phyloP scores from a whole-genome alignment of 805 yeast genomes.

The Metschnikowia koreensis region DNA sequence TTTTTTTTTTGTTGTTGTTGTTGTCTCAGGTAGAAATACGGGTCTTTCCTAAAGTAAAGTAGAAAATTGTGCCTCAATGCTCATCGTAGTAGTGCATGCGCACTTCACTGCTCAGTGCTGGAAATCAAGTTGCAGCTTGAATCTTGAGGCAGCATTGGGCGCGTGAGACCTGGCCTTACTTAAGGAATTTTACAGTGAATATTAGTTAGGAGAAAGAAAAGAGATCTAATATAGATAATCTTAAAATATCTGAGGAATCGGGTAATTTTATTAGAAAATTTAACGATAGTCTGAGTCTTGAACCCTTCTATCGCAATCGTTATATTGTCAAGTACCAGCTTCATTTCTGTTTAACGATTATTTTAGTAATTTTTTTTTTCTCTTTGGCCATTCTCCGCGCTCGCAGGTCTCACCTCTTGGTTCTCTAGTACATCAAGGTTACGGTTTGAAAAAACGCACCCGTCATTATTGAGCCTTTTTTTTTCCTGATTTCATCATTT shows the following conservation, averaged over 20 bases:
- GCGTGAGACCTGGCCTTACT: neutral
- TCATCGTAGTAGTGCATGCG: slow-evolving; percentile 16
- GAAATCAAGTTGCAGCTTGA: too few species aligned
- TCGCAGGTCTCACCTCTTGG: neutral
- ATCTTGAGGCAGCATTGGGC: too few species aligned
- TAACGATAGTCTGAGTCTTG: too few species aligned
- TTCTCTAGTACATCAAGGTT: neutral
- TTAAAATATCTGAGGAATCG: too few species aligned
- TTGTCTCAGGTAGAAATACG: too few species aligned
- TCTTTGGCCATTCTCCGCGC: neutral
- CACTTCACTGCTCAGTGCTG: neutral
- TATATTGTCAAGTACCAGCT: neutral
- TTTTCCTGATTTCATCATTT: too few species aligned
- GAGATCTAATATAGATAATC: too few species aligned
- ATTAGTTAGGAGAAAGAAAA: too few species aligned
- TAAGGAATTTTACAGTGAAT: neutral
- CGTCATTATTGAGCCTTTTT: too few species aligned
- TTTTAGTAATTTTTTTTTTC: neutral
- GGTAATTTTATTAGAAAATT: too few species aligned
- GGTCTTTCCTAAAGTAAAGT: neutral
- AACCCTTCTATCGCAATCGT: too few species aligned
- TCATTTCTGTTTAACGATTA: neutral
- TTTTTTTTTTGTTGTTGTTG: neutral
- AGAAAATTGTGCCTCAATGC: slow-evolving; percentile 7
- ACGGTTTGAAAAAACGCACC: too few species aligned